Evolutionary conservation across 371 early-diverging fungal species (phyloP), one percentile per base, ranked within the genome.

Genomic region (Thermomucor indicae-seudaticae): DNA sequence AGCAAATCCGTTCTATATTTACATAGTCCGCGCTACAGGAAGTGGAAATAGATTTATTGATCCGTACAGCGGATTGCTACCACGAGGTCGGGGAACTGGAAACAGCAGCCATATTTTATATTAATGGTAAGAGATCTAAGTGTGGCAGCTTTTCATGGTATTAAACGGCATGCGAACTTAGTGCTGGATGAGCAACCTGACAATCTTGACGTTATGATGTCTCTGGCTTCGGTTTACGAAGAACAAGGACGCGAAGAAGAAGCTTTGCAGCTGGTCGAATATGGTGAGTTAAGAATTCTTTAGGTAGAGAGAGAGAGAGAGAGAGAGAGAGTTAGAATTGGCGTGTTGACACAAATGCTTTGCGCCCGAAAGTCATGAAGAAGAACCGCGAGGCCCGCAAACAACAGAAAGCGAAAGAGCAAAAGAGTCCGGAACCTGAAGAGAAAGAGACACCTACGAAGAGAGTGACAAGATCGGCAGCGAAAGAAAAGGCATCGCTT

Each of bases 171-270:
- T 37, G 8, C 25, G 41, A 20, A 12, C 31, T 3, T 38, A 74
- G 75, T 76, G 0, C 30, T 76, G 55, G 71, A 72, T 16, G 71
- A 70, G 22, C 69, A 70, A 39, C 85, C 90, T 0, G 67, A 80
- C 8, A 86, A 91, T 58, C 58, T 85, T 19, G 90, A 90, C 22
- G 80, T 85, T 51, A 85, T 87, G 61, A 62, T 90, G 64, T 80
- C 86, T 45, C 69, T 96, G 4, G 90, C 87, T 10, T 78, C 88
- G 31, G 78, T 94, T 0, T 92, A 92, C 53, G 90, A 93, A 65
- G 90, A 89, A 40, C 70, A 85, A 58, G 93, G 92, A 29, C 80
- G 88, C 22, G 78, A 82, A 27, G 88, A 86, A 11, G 62, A 72
- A 42, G 93, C 94, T 1, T 61, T 80, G 25, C 72, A 80, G 22